These are phyloP conservation scores for Penicillium robsamsonii DNA, from an alignment of 495 filamentous ascomycete species.

Conservation along the genomic window DNA sequence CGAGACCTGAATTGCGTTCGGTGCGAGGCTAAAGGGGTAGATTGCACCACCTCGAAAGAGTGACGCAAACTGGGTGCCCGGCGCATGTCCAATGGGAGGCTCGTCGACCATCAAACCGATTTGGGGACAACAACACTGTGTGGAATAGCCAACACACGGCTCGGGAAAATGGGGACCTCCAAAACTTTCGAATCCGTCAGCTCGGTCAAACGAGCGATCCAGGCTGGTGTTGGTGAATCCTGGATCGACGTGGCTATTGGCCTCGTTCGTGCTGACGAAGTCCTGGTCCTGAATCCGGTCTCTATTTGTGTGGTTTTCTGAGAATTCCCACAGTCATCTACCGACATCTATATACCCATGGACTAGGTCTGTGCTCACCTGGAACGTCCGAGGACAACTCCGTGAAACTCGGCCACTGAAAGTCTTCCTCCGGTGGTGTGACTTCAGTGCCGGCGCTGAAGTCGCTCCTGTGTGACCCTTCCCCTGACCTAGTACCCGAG, in stretches of 20 bases:
- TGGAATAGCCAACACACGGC: neutral
- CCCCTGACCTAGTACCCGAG: neutral
- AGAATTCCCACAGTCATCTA: neutral
- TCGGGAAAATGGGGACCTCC: neutral
- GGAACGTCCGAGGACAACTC: neutral
- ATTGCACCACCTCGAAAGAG: neutral
- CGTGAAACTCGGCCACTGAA: neutral
- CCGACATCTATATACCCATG: neutral
- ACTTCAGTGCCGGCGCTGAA: slow-evolving; percentile 1
- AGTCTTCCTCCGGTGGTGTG: neutral
- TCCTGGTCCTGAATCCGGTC: neutral
- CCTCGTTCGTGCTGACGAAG: neutral
- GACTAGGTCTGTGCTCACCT: neutral
- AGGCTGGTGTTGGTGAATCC: neutral
- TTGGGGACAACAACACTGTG: neutral
- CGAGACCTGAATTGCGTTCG: slow-evolving; percentile 1
- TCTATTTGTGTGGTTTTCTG: neutral
- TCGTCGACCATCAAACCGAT: slow-evolving; percentile 5
- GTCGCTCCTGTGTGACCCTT: neutral
- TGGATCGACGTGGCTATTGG: neutral
- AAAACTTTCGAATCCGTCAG: neutral
- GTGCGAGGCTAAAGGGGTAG: neutral
- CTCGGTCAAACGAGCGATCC: neutral
- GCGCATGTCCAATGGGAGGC: neutral
- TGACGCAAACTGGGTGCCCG: neutral